Conservation (phyloP, 306 rosid genomes). For the Adenanthera pavonina region DNA sequence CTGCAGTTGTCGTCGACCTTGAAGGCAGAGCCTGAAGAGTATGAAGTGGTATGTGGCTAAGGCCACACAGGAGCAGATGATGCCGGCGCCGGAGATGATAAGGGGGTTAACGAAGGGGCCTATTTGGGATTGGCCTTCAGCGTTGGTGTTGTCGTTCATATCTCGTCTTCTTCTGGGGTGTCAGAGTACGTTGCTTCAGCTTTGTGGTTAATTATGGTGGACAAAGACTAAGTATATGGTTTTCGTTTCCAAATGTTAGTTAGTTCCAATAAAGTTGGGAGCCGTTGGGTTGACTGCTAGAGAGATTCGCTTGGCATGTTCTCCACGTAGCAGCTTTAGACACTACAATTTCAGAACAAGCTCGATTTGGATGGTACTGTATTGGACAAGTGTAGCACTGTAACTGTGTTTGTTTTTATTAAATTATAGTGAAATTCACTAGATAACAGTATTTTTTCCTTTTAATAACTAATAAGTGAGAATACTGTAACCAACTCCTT, state of each 20-base stretch:
- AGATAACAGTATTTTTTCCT: background rate
- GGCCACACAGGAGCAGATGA: slow-evolving; percentile 40
- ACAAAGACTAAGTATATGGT: background rate
- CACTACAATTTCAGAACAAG: background rate
- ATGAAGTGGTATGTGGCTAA: slow-evolving; percentile 48
- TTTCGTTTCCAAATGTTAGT: slow-evolving; percentile 16
- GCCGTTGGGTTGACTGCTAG: slow-evolving; percentile 42
- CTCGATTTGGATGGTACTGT: slow-evolving; percentile 19
- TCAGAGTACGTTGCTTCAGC: background rate
- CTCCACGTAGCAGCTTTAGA: slow-evolving; percentile 34
- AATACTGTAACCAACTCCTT: background rate
- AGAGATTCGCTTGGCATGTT: slow-evolving; percentile 36
- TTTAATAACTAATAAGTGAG: background rate
- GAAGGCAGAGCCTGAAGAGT: slow-evolving; percentile 32
- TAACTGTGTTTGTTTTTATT: background rate
- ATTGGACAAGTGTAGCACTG: slow-evolving; percentile 52
- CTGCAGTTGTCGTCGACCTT: background rate
- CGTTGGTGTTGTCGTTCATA: slow-evolving; percentile 15
- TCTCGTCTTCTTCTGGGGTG: slow-evolving; percentile 1
- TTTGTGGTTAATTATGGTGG: slow-evolving; percentile 23
- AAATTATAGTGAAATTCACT: too few relatives aligned
- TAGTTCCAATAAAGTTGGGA: slow-evolving; percentile 42
- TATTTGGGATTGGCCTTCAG: background rate
- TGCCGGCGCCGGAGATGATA: slow-evolving; percentile 46
- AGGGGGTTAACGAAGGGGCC: slow-evolving; percentile 48